Conservation (phyloP, 176 grass and related monocot species). For the Secale cereale region DNA sequence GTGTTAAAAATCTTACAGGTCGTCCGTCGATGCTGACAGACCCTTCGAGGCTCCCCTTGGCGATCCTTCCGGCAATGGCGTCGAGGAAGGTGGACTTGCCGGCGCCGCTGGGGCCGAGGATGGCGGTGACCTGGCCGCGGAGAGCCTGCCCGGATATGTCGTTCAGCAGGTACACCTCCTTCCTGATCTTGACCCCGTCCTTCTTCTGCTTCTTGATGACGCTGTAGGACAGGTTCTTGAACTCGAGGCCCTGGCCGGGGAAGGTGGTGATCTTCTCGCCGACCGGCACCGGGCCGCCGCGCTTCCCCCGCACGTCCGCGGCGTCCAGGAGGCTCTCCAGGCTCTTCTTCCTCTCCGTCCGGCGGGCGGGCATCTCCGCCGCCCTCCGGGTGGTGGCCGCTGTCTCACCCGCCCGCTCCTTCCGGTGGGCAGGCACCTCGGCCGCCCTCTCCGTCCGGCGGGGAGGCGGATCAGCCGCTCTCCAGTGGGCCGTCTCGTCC, state of each 20-base stretch:
- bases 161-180: conserved; percentile 63
- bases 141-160: conserved; percentile 66
- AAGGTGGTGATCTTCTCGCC: conserved; percentile 21
- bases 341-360: conserved; percentile 24
- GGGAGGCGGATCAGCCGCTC: neutral
- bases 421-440: neutral
- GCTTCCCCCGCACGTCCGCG: neutral
- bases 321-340: conserved; percentile 56
- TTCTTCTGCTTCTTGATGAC: conserved; percentile 76
- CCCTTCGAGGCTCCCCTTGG: conserved; percentile 61
- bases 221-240: conserved; percentile 67
- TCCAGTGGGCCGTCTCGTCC: neutral
- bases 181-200: conserved; percentile 46
- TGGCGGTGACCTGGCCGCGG: conserved; percentile 50
- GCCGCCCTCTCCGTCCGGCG: neutral
- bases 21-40: conserved; percentile 52
- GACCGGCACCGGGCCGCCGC: neutral
- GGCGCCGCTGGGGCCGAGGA: conserved; percentile 65
- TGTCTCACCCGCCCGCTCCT: neutral
- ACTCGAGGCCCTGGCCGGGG: conserved; percentile 64
- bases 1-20: conserved; percentile 29
- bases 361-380: neutral
- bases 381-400: neutral
- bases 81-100: conserved; percentile 83
- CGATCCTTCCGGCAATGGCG: conserved; percentile 55